Evolutionary conservation across 2,329 filamentous ascomycete genomes (phyloP).

Genomic region (Colletotrichum sublineola): DNA sequence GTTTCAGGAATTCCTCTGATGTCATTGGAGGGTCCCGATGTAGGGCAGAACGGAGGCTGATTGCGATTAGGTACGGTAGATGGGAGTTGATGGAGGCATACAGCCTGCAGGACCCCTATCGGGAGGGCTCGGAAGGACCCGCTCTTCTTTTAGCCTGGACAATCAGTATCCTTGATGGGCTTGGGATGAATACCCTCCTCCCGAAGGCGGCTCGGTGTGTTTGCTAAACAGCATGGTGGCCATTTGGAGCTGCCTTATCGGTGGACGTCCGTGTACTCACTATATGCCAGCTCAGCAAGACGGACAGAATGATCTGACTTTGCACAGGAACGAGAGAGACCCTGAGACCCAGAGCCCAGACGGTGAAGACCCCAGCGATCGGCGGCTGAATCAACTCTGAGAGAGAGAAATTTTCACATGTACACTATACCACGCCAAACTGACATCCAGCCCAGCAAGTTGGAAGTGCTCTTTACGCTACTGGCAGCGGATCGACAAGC

Average conservation of each 20-base stretch:
- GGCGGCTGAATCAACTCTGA: constrained; percentile 5
- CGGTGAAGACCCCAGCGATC: constrained; percentile 6
- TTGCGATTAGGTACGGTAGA: background rate
- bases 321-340: background rate
- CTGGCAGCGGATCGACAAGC: constrained; percentile 34
- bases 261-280: background rate
- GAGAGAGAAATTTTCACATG: constrained; percentile 39
- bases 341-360: constrained; percentile 2
- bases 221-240: constrained; percentile 28
- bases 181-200: constrained; percentile 19
- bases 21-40: constrained; percentile 40
- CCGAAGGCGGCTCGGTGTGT: constrained; percentile 2
- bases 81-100: constrained; percentile 33
- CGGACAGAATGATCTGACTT: background rate
- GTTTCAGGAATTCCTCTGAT: constrained; percentile 38
- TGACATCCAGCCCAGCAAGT: constrained; percentile 18
- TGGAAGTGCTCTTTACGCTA: constrained; percentile 21
- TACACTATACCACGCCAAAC: constrained; percentile 20
- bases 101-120: constrained; percentile 42
- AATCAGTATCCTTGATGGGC: background rate
- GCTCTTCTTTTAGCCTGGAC: constrained; percentile 31
- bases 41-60: constrained; percentile 26
- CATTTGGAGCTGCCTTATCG: constrained; percentile 21
- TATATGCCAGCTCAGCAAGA: background rate
- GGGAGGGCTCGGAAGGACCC: constrained; percentile 40